Conservation (phyloP, 106 monocot genomes). For the Allium sativum region DNA sequence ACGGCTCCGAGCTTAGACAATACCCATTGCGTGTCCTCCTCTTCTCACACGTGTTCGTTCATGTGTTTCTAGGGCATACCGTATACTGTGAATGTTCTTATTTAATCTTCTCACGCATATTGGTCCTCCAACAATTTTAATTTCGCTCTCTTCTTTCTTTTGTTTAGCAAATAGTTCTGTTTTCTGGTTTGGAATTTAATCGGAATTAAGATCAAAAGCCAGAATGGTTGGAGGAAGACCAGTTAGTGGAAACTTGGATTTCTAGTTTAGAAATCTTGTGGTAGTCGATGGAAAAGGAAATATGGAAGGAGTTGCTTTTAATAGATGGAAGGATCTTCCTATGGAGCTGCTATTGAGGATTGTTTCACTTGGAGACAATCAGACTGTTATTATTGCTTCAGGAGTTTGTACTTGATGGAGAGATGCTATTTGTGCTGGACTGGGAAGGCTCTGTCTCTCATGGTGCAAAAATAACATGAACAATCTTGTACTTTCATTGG, state of each 20-base stretch:
- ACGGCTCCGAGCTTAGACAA: too few species aligned
- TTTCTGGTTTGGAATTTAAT: too few species aligned
- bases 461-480: slow-evolving; percentile 93
- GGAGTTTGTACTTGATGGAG: slow-evolving; percentile 94
- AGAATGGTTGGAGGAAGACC: slow-evolving; percentile 43
- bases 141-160: too few species aligned
- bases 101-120: too few species aligned
- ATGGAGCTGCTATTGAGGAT: slow-evolving; percentile 77
- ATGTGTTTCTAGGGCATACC: too few species aligned
- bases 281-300: slow-evolving; percentile 28
- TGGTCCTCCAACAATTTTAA: too few species aligned
- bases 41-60: too few species aligned
- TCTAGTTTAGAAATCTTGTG: slow-evolving; percentile 40
- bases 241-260: slow-evolving; percentile 29
- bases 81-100: too few species aligned
- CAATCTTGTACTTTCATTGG: slow-evolving; percentile 65
- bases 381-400: slow-evolving; percentile 44
- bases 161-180: too few species aligned
- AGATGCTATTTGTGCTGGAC: slow-evolving; percentile 60
- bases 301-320: slow-evolving; percentile 25
- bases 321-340: slow-evolving; percentile 87
- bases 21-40: too few species aligned
- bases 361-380: slow-evolving; percentile 45
- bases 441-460: slow-evolving; percentile 55
- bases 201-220: background rate